Evolutionary conservation across 169 alveolate genomes (phyloP), one percentile per base, ranked within the genome.

Genomic region (Cyclospora cayetanensis): DNA sequence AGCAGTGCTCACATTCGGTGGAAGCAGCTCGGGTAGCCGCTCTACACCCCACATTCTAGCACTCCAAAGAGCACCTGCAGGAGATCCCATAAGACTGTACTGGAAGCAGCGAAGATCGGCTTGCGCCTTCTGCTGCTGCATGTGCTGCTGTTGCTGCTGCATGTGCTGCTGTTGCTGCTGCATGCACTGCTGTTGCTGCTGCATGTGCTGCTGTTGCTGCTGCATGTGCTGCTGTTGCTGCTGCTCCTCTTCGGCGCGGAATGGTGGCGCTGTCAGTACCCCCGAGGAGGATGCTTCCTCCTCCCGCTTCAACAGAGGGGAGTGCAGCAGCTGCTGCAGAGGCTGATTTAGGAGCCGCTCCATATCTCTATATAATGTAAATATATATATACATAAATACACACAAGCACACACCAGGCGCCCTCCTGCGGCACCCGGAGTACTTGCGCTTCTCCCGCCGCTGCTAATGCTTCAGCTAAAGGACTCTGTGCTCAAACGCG

Each of bases 91-190:
- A 15, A 55, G 29, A 55, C 70, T 55, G 27, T 55, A 55, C 7
- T 55, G 15, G n/a, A 55, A 55, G n/a, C 34, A 15, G 29, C 70
- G n/a, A 4, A 55, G 15, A 4, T 55, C 70, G n/a, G 70, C 70
- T 55, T 55, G 70, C 7, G 70, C 70, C 29, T 55, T 55, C 27
- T 55, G 70, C 70, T 22, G n/a, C n/a, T 63, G 34, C 43, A 25
- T 34, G 41, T 39, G 84, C 84, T 39, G 84, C 84, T 39, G 82
- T 37, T 70, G 82, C 82, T 34, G 84, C 84, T 72, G 84, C 84
- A 39, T 53, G 63, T 9, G 84, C 46, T 31, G 52, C 82, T 1
- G 41, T 5, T 29, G 37, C 25, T 7, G 55, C n/a, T 70, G 82
- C 82, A 35, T 46, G 22, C 15, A 15, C 55, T 46, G 55, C 55